Percentiles rank a stretch among this genome's conserved stretches.
These are phyloP conservation scores for Remersonia thermophila DNA, from an alignment of 2,329 filamentous ascomycete species.

Conservation along the genomic window DNA sequence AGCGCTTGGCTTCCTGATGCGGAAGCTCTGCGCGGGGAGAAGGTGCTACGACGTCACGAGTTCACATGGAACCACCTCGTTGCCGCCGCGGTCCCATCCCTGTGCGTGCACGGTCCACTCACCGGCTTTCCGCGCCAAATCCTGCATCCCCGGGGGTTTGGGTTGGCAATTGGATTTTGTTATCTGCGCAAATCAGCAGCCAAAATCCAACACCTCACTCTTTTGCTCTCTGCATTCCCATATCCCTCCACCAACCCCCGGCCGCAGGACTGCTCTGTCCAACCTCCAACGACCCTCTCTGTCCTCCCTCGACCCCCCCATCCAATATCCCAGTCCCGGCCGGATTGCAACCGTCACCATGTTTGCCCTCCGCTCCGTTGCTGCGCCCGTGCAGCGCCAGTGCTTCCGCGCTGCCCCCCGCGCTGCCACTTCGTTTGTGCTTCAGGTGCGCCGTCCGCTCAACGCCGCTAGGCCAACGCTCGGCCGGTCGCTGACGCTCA, in stretches of 20 bases:
- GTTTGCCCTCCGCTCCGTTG: slow-evolving; percentile 70
- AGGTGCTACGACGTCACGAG: no score
- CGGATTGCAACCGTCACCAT: slow-evolving; percentile 35
- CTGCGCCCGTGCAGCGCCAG: slow-evolving; percentile 63
- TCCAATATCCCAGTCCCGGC: not conserved
- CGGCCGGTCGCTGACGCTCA: slow-evolving; percentile 17
- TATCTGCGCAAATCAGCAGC: not conserved
- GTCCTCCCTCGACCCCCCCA: not conserved
- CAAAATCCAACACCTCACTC: no score
- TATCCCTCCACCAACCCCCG: slow-evolving; percentile 7
- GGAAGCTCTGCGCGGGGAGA: no score
- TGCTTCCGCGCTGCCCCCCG: slow-evolving; percentile 59
- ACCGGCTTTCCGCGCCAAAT: no score
- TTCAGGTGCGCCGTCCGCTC: slow-evolving; percentile 40
- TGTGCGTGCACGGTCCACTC: no score
- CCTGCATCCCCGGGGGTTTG: slow-evolving; percentile 1
- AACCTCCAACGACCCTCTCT: slow-evolving; percentile 3
- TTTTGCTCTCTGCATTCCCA: no score
- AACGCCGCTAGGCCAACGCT: slow-evolving; percentile 1
- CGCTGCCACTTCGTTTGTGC: slow-evolving; percentile 34
- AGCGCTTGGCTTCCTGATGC: no score
- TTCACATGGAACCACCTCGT: no score
- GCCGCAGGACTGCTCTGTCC: slow-evolving; percentile 6
- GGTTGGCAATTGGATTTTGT: not conserved
- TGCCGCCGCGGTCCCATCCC: no score